Evolutionary conservation across 2,329 filamentous ascomycete genomes (phyloP).

Genomic region (Colletotrichum phormii): DNA sequence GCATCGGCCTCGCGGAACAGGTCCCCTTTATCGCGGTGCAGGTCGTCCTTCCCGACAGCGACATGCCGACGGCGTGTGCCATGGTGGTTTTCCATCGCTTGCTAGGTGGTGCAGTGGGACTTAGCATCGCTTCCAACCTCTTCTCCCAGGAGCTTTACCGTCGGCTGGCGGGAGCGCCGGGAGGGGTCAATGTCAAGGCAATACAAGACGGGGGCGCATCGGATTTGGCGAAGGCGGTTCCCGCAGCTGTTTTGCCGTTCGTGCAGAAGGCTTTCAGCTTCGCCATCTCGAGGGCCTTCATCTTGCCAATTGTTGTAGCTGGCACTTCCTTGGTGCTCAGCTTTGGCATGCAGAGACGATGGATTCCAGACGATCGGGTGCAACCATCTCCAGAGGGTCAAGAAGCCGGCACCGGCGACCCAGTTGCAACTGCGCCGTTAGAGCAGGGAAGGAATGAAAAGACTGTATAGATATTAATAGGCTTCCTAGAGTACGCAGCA

Average conservation of each 20-base stretch:
- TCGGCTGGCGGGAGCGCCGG: background rate
- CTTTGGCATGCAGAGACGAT: conserved; percentile 4
- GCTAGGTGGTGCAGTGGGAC: background rate
- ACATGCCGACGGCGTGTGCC: background rate
- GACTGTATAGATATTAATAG: background rate
- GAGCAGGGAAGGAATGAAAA: background rate
- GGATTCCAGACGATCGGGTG: conserved; percentile 3
- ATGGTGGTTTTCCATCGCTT: background rate
- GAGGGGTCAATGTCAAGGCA: background rate
- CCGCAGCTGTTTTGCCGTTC: background rate
- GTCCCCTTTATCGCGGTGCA: conserved; percentile 34
- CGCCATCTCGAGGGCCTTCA: background rate
- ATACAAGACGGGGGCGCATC: background rate
- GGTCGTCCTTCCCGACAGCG: conserved; percentile 28
- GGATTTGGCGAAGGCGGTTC: background rate
- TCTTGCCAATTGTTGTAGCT: background rate
- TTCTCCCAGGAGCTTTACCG: conserved; percentile 6
- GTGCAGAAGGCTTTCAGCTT: background rate
- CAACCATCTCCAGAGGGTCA: background rate
- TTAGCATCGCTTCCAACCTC: conserved; percentile 6
- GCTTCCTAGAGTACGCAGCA: too few relatives aligned
- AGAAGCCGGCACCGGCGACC: background rate
- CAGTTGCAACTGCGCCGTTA: too few relatives aligned
- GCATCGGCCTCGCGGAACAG: conserved; percentile 30
- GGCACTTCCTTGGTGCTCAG: background rate